These are phyloP conservation scores for Agroathelia rolfsii DNA, from an alignment of 1,284 basidiomycete genomes.

Conservation along the genomic window DNA sequence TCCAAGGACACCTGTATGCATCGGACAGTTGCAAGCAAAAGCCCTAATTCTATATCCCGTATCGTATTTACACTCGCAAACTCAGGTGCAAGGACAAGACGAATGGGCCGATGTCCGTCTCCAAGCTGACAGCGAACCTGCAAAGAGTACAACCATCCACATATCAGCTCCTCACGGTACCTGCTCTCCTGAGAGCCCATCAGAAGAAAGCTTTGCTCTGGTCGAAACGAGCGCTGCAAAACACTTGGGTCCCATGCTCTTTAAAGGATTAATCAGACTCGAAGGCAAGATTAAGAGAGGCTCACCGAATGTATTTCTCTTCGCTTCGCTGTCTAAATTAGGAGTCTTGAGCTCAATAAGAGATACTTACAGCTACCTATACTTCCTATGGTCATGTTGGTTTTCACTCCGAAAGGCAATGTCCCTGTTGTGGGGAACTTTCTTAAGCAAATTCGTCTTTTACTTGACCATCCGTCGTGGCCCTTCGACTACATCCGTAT, in stretches of 20 bases:
- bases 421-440: conserved; percentile 72
- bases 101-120: conserved; percentile 77
- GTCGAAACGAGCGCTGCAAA: conserved; percentile 78
- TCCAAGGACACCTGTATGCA: conserved; percentile 77
- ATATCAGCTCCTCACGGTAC: conserved; percentile 57
- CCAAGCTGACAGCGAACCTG: conserved; percentile 55
- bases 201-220: conserved; percentile 70
- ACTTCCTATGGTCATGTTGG: conserved; percentile 74
- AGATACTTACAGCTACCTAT: conserved; percentile 53
- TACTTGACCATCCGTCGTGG: conserved; percentile 73
- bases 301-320: conserved; percentile 46
- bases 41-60: conserved; percentile 83
- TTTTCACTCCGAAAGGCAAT: conserved; percentile 90
- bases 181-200: conserved; percentile 37
- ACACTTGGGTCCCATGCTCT: conserved; percentile 70
- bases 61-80: conserved; percentile 51
- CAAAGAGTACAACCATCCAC: conserved; percentile 71
- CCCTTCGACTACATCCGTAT: conserved; percentile 50
- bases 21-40: conserved; percentile 74
- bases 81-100: conserved; percentile 30
- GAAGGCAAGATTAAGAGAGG: conserved; percentile 72
- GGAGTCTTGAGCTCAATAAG: conserved; percentile 8
- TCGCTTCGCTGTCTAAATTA: conserved; percentile 6
- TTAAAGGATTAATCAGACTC: conserved; percentile 73
- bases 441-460: conserved; percentile 56